Evolutionary conservation across 768 basidiomycete species (phyloP).

Genomic region (Boletus rufocinnamomeus): DNA sequence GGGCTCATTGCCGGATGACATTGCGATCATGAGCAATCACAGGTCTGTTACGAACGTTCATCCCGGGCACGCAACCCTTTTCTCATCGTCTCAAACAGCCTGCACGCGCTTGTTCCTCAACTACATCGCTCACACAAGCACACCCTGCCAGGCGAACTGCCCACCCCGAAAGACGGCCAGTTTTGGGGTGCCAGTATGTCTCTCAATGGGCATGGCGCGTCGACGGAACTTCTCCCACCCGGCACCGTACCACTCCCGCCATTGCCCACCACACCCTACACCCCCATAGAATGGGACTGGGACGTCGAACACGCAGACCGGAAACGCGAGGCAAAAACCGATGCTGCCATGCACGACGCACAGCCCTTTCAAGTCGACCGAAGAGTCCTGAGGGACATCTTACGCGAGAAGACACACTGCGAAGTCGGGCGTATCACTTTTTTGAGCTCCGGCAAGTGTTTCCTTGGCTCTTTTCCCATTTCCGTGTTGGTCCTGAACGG

Average conservation of each 20-base stretch:
- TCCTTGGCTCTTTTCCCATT: slow-evolving; percentile 7
- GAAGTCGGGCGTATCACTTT: slow-evolving; percentile 74
- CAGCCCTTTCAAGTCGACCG: slow-evolving; percentile 78
- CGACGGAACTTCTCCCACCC: slow-evolving; percentile 9
- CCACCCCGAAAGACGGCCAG: slow-evolving; percentile 9
- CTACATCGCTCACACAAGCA: background rate
- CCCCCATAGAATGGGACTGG: slow-evolving; percentile 65
- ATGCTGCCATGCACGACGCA: slow-evolving; percentile 59
- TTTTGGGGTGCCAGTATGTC: slow-evolving; percentile 15
- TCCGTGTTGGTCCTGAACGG: slow-evolving; percentile 7
- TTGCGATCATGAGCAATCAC: slow-evolving; percentile 11
- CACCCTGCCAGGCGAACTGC: background rate
- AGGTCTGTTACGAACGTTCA: slow-evolving; percentile 23
- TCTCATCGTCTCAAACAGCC: slow-evolving; percentile 6
- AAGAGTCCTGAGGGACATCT: slow-evolving; percentile 71
- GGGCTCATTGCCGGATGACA: slow-evolving; percentile 20
- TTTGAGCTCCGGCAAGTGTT: slow-evolving; percentile 64
- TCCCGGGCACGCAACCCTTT: background rate
- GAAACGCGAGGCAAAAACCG: slow-evolving; percentile 60
- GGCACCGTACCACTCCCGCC: slow-evolving; percentile 29
- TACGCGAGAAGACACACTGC: slow-evolving; percentile 64
- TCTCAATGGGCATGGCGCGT: slow-evolving; percentile 1
- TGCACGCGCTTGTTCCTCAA: background rate
- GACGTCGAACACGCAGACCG: slow-evolving; percentile 71
- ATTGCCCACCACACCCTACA: background rate